Evolutionary conservation across 106 monocot species (phyloP), one percentile per base, ranked within the genome.

Genomic region (Dioscorea dumetorum): DNA sequence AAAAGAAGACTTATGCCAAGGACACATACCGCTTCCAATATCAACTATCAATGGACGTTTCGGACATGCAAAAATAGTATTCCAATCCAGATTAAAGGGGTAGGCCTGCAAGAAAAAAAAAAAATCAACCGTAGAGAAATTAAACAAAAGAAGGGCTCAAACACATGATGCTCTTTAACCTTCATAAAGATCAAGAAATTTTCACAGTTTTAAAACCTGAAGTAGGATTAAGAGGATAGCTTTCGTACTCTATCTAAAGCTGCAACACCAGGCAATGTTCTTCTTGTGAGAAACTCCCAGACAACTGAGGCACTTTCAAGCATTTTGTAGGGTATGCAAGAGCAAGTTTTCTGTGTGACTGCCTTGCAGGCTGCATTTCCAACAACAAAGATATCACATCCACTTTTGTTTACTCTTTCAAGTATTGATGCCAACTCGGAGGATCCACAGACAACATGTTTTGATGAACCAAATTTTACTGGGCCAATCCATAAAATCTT

Each of bases 1-100:
- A 41, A 54, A 54, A 54, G 54, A 54, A 54, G 51, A 51, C 5
- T 54, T 8, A 14, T 16, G 54, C 5, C 19, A 19, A 54, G 54
- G 13, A 77, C 49, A 68, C 60, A 18, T 91, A 95, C 95, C 95
- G 76, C 95, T 95, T 79, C 95, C 95, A 71, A 95, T 80, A 72
- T 95, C 95, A 71, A 86, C 85, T 33, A 84, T 53, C 70, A 95
- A 78, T 28, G 88, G 91, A 58, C 57, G 75, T 66, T 63, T 66
- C 35, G 88, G 82, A 82, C 91, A 73, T 70, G 62, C 16, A 67
- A 88, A 95, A 41, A 80, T 78, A 64, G 65, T 49, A 66, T 60
- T 22, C 95, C 95, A 95, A 75, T 70, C 77, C 70, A 91, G 67
- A 22, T 72, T 61, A 75, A 78, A 76, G 13, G 82, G 88, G 64